Evolutionary conservation across 352 stramenopile genomes (phyloP).

Genomic region (Phytophthora pluvialis): DNA sequence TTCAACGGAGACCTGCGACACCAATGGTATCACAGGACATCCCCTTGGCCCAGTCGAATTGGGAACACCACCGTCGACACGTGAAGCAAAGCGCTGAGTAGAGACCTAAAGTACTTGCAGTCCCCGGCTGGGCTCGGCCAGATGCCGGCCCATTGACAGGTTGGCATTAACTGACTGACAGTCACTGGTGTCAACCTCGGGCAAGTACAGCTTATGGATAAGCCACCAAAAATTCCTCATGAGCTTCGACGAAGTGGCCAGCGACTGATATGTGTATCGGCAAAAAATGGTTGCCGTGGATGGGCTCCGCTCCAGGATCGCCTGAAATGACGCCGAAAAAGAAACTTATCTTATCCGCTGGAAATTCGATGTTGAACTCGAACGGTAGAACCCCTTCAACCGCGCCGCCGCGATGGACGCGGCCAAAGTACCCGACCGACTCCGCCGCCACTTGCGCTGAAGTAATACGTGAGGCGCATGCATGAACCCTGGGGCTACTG

Average conservation of each 20-base stretch:
- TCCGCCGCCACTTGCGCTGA: not conserved
- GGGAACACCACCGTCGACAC: constrained; percentile 2
- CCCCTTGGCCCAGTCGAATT: not conserved
- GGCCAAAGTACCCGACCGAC: not conserved
- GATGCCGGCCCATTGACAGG: not conserved
- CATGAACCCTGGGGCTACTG: constrained; percentile 3
- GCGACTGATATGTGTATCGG: constrained; percentile 21
- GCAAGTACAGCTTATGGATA: not conserved
- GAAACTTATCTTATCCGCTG: constrained; percentile 15
- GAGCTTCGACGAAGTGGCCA: constrained; percentile 4
- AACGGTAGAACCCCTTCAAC: constrained; percentile 9
- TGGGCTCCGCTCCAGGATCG: constrained; percentile 22
- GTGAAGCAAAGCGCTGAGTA: constrained; percentile 21
- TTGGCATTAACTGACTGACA: not conserved
- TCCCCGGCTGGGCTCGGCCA: not conserved
- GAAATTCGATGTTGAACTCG: constrained; percentile 31
- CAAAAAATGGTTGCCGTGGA: constrained; percentile 31
- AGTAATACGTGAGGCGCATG: not conserved
- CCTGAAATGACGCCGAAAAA: constrained; percentile 25
- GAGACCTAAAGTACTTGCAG: not conserved
- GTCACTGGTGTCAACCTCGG: not conserved
- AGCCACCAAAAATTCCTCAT: constrained; percentile 16
- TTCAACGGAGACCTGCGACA: constrained; percentile 18
- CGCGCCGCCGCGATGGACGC: constrained; percentile 10
- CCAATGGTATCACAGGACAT: not conserved